Percentiles rank a stretch among this genome's conserved stretches.
These are phyloP conservation scores for Periconia macrospinosa DNA, from an alignment of 2,329 filamentous ascomycete genomes.

Conservation along the genomic window DNA sequence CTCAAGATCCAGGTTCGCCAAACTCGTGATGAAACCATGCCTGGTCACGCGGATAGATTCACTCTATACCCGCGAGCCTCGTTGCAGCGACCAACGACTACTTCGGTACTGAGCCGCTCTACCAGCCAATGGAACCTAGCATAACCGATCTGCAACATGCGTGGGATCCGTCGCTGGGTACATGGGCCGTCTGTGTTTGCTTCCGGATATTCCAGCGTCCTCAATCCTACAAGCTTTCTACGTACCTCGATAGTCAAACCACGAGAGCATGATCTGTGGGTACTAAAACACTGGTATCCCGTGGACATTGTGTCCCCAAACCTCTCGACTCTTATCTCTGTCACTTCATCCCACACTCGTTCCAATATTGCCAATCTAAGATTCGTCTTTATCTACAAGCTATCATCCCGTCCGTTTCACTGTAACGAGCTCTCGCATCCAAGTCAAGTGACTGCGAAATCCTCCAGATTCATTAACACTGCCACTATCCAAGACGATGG, in stretches of 20 bases:
- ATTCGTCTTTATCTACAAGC: background rate
- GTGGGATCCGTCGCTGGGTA: conserved; percentile 38
- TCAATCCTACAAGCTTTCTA: conserved; percentile 28
- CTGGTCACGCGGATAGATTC: conserved; percentile 31
- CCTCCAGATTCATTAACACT: background rate
- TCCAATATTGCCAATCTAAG: background rate
- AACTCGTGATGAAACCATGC: conserved; percentile 19
- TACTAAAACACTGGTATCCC: conserved; percentile 44
- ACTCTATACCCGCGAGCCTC: conserved; percentile 28
- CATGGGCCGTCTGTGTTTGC: conserved; percentile 40
- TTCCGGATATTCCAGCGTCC: conserved; percentile 40
- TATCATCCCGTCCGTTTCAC: background rate
- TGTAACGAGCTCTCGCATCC: conserved; percentile 1
- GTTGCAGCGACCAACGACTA: conserved; percentile 24
- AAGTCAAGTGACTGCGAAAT: background rate
- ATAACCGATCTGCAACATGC: conserved; percentile 30
- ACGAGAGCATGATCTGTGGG: conserved; percentile 14
- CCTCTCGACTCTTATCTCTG: conserved; percentile 7
- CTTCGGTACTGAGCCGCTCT: conserved; percentile 37
- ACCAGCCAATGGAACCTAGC: conserved; percentile 31
- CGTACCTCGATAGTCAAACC: conserved; percentile 27
- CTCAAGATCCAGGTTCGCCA: conserved; percentile 21
- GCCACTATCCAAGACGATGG: conserved; percentile 36
- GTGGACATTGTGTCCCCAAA: conserved; percentile 16
- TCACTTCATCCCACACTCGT: conserved; percentile 8